Evolutionary conservation across 2,329 filamentous ascomycete genomes (phyloP).

Genomic region (Cordyceps cicadae): DNA sequence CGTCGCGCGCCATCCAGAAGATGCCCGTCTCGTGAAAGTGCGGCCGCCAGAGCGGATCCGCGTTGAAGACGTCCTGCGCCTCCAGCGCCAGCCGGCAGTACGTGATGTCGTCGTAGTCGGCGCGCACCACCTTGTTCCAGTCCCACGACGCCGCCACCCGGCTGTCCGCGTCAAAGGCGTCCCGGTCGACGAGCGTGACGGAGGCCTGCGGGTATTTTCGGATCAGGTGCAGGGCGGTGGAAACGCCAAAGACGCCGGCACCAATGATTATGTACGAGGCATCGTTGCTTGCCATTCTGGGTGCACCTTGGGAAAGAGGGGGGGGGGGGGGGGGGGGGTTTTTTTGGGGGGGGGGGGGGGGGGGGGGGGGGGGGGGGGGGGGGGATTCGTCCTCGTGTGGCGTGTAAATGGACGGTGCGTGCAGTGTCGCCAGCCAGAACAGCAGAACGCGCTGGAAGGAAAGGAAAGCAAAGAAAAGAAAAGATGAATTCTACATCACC

Average conservation of each 20-base stretch:
- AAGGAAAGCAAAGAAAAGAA: not conserved
- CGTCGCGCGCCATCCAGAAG: conserved; percentile 45
- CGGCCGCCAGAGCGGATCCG: conserved; percentile 45
- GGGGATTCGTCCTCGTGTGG: too few relatives aligned
- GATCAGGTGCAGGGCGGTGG: conserved; percentile 56
- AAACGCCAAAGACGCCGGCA: conserved; percentile 57
- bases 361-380: too few relatives aligned
- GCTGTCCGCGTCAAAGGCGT: conserved; percentile 38
- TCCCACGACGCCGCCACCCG: conserved; percentile 59
- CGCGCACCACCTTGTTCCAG: conserved; percentile 64
- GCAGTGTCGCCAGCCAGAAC: not conserved
- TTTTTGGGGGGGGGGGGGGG: too few relatives aligned
- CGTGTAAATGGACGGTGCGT: not conserved
- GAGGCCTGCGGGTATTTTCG: conserved; percentile 39
- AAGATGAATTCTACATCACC: not conserved
- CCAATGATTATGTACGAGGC: conserved; percentile 51
- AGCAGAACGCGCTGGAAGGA: not conserved
- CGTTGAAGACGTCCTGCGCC: conserved; percentile 53
- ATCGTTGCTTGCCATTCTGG: conserved; percentile 1
- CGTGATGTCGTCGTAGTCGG: conserved; percentile 56
- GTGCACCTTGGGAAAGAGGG: not conserved
- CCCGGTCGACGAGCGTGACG: conserved; percentile 51
- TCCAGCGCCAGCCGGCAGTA: conserved; percentile 60
- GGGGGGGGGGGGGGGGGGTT: too few relatives aligned
- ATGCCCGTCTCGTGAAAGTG: conserved; percentile 54